Evolutionary conservation across 2,329 filamentous ascomycete species (phyloP).

Genomic region (Trichoderma cornu-damae): DNA sequence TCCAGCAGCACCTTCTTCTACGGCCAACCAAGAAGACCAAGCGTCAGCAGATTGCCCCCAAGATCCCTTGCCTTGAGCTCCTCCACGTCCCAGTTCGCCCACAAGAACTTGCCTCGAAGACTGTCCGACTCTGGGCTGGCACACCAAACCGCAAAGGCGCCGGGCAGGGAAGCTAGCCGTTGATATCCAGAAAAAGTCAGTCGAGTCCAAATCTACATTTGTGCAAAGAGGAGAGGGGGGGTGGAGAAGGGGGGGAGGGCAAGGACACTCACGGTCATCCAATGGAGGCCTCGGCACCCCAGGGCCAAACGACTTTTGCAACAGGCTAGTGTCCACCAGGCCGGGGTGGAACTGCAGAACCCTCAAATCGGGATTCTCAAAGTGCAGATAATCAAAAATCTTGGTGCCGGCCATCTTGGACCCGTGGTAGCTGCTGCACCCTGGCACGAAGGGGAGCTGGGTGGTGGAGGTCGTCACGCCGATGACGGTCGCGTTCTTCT

Average conservation of each 20-base stretch:
- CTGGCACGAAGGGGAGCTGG: constrained; percentile 26
- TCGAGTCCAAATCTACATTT: neutral
- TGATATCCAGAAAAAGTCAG: neutral
- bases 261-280: constrained; percentile 9
- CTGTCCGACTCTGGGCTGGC: constrained; percentile 42
- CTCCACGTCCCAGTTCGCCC: constrained; percentile 48
- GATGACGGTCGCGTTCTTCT: constrained; percentile 26
- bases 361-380: constrained; percentile 36
- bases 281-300: constrained; percentile 1
- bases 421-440: constrained; percentile 36
- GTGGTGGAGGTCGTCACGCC: constrained; percentile 24
- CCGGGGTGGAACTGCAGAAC: constrained; percentile 43
- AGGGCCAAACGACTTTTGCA: constrained; percentile 18
- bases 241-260: no score
- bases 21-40: constrained; percentile 16
- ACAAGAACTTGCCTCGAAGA: constrained; percentile 42
- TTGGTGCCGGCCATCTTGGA: constrained; percentile 40
- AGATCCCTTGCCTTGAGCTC: constrained; percentile 41
- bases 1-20: no score
- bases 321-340: constrained; percentile 31
- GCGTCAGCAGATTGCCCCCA: constrained; percentile 21
- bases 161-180: constrained; percentile 24
- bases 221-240: no score
- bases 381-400: constrained; percentile 36
- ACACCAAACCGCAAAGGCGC: constrained; percentile 42